phyloP scores from a whole-genome alignment of 345 rosid genomes.

The Eucalyptus cladocalyx region DNA sequence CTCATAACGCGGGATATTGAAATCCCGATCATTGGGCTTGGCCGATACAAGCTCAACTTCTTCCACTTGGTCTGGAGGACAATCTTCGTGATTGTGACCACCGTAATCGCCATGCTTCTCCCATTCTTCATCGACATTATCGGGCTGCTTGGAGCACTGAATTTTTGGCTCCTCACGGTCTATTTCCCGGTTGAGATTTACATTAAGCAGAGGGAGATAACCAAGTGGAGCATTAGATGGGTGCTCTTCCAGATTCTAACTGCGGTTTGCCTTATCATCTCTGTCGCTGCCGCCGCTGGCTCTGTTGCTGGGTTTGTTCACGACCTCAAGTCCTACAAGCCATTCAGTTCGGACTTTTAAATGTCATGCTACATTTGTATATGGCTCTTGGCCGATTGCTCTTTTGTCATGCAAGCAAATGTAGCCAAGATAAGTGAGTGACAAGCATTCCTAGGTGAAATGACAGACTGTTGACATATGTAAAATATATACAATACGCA shows the following conservation, averaged over 20 bases:
- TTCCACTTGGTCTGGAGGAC: constrained; percentile 50
- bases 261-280: constrained; percentile 34
- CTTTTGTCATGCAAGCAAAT: no score
- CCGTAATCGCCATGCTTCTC: constrained; percentile 51
- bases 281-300: constrained; percentile 46
- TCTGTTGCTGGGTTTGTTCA: constrained; percentile 45
- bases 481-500: background rate
- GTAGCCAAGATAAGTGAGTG: background rate
- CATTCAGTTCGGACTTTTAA: background rate
- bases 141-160: constrained; percentile 62
- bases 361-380: no score
- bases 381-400: no score
- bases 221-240: constrained; percentile 47
- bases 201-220: constrained; percentile 22
- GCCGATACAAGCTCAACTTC: constrained; percentile 24
- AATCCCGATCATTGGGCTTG: background rate
- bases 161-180: constrained; percentile 65
- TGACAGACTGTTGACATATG: background rate
- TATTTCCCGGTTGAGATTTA: constrained; percentile 73
- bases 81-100: constrained; percentile 33
- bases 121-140: constrained; percentile 66
- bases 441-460: background rate
- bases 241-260: constrained; percentile 39
- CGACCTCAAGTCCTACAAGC: constrained; percentile 14
- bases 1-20: no score